Conservation (phyloP, 2,329 filamentous ascomycete species). For the Fusarium sp. region DNA sequence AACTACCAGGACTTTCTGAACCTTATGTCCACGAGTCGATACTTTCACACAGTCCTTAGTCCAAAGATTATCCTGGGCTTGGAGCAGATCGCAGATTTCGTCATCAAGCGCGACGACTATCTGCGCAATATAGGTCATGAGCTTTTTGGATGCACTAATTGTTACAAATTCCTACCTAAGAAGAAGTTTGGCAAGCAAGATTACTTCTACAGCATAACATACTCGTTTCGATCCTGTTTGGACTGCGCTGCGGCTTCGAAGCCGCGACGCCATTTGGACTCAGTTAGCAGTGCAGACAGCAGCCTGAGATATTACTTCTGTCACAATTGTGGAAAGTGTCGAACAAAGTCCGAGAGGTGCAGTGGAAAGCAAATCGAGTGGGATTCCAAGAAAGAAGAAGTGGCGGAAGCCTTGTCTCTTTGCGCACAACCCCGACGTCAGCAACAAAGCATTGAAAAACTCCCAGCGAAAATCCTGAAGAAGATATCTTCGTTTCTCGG, state of each 20-base stretch:
- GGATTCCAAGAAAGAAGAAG: neutral
- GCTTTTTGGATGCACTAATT: slow-evolving; percentile 37
- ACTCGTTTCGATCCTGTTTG: slow-evolving; percentile 23
- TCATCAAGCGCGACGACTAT: slow-evolving; percentile 10
- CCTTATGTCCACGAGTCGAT: slow-evolving; percentile 27
- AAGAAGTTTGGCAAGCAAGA: slow-evolving; percentile 18
- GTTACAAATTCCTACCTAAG: slow-evolving; percentile 24
- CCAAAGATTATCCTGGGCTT: slow-evolving; percentile 7
- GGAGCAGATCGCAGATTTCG: slow-evolving; percentile 1
- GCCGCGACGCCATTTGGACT: slow-evolving; percentile 7
- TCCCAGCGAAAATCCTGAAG: slow-evolving; percentile 29
- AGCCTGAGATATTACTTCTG: slow-evolving; percentile 41
- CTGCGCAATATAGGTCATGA: neutral
- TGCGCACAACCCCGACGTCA: slow-evolving; percentile 5
- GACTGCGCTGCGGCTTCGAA: slow-evolving; percentile 32
- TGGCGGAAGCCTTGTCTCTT: neutral
- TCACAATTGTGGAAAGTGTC: slow-evolving; percentile 36
- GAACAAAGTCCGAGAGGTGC: slow-evolving; percentile 33
- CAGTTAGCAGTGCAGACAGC: slow-evolving; percentile 1
- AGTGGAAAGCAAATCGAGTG: neutral
- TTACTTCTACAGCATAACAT: neutral
- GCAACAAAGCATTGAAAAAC: slow-evolving; percentile 11
- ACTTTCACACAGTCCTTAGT: slow-evolving; percentile 22
- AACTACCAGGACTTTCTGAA: slow-evolving; percentile 20
- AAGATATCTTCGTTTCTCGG: slow-evolving; percentile 19